Percentiles rank a stretch among this genome's conserved stretches.
Evolutionary conservation across 2,329 filamentous ascomycete genomes (phyloP).

Genomic region (Xylogone sp.): DNA sequence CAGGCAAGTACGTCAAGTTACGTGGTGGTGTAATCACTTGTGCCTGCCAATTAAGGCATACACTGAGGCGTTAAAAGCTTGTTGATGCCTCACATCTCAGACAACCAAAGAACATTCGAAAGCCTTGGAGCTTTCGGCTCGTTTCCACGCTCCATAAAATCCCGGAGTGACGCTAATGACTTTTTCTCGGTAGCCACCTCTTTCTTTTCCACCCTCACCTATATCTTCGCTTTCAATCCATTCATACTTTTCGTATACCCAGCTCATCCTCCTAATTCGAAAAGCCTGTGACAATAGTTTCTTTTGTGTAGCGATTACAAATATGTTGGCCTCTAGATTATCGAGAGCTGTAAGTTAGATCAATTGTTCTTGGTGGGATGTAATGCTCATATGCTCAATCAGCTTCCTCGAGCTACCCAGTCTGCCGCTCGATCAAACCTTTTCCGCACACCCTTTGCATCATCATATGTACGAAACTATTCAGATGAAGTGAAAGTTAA

Average conservation of each 20-base stretch:
- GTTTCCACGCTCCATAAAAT: not conserved
- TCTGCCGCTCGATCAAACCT: constrained; percentile 63
- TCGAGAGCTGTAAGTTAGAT: constrained; percentile 66
- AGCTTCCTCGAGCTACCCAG: constrained; percentile 77
- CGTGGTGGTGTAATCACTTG: not conserved
- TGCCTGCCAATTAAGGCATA: no score
- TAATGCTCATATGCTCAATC: constrained; percentile 10
- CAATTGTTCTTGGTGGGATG: not conserved
- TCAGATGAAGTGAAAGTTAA: constrained; percentile 84
- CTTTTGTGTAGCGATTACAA: constrained; percentile 31
- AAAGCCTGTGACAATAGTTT: constrained; percentile 7
- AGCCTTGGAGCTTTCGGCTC: not conserved
- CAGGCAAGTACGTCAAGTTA: not conserved
- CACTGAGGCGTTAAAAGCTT: not conserved
- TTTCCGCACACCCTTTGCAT: constrained; percentile 66
- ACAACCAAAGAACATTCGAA: not conserved
- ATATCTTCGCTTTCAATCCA: constrained; percentile 7
- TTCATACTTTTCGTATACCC: constrained; percentile 8
- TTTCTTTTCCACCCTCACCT: constrained; percentile 11
- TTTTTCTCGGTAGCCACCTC: constrained; percentile 7
- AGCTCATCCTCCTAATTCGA: constrained; percentile 5
- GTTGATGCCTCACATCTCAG: not conserved
- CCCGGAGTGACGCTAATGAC: not conserved
- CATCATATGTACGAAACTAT: constrained; percentile 75
- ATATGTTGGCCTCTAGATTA: constrained; percentile 70